Evolutionary conservation across 805 yeast genomes (phyloP).

Genomic region (Priceomyces castillae): DNA sequence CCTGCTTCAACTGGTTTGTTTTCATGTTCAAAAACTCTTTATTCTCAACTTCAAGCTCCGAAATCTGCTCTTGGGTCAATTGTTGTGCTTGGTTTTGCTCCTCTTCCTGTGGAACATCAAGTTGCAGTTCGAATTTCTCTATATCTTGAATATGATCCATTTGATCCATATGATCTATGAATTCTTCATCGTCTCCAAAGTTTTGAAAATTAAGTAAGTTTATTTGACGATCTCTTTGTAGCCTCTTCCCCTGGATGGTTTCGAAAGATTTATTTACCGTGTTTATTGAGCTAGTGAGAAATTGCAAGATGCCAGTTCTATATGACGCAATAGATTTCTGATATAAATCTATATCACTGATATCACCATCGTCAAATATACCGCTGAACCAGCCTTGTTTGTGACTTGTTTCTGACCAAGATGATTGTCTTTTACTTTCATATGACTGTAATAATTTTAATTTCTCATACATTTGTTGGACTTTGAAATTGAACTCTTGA

Average conservation of each 20-base stretch:
- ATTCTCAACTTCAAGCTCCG: slow-evolving; percentile 58
- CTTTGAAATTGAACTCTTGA: slow-evolving; percentile 49
- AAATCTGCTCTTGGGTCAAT: slow-evolving; percentile 54
- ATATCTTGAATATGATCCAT: slow-evolving; percentile 7
- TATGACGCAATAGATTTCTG: slow-evolving; percentile 41
- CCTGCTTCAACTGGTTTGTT: slow-evolving; percentile 57
- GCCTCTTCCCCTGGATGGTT: slow-evolving; percentile 48
- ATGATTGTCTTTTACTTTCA: slow-evolving; percentile 44
- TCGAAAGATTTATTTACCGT: slow-evolving; percentile 45
- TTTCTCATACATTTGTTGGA: slow-evolving; percentile 52
- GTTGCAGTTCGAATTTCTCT: slow-evolving; percentile 6
- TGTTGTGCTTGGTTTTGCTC: slow-evolving; percentile 13
- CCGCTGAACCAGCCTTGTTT: slow-evolving; percentile 16
- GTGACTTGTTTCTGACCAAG: slow-evolving; percentile 12
- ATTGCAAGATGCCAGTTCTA: slow-evolving; percentile 48
- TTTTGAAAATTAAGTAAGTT: slow-evolving; percentile 40
- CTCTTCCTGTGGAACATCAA: slow-evolving; percentile 10
- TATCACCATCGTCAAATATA: slow-evolving; percentile 29
- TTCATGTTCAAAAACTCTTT: slow-evolving; percentile 53
- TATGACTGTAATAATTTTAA: slow-evolving; percentile 49
- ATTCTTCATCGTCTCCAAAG: slow-evolving; percentile 31
- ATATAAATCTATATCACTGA: slow-evolving; percentile 31
- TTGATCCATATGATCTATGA: slow-evolving; percentile 12
- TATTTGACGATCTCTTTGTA: slow-evolving; percentile 36
- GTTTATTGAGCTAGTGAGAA: slow-evolving; percentile 45